phyloP scores from a whole-genome alignment of 495 filamentous ascomycete species.

The Lasiosphaeris hirsuta region DNA sequence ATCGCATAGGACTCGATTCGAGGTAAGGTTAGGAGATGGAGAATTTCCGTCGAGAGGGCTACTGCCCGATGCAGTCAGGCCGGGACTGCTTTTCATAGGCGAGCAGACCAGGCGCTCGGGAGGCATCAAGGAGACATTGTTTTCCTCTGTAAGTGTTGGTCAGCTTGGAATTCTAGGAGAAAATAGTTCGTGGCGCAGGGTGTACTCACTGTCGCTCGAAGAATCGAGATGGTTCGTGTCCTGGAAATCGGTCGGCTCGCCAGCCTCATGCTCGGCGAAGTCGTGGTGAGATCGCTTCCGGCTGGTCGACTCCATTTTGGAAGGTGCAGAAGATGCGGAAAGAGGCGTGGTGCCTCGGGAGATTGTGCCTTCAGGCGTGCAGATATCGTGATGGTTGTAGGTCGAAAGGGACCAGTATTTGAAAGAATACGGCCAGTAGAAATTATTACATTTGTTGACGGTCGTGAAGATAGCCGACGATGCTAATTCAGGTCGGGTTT shows the following conservation, averaged over 20 bases:
- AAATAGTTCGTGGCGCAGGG: not conserved
- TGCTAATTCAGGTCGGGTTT: not conserved
- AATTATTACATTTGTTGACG: slow-evolving; percentile 10
- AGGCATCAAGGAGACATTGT: slow-evolving; percentile 8
- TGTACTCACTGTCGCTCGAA: slow-evolving; percentile 3
- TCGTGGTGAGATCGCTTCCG: slow-evolving; percentile 38
- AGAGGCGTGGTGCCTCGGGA: slow-evolving; percentile 33
- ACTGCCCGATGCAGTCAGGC: slow-evolving; percentile 33
- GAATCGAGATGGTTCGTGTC: not conserved
- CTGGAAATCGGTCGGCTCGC: not conserved
- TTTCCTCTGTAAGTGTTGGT: slow-evolving; percentile 19
- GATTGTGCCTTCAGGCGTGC: not conserved
- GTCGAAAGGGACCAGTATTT: not conserved
- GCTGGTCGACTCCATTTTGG: slow-evolving; percentile 29
- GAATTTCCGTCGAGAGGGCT: slow-evolving; percentile 28
- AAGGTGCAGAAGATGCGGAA: slow-evolving; percentile 34
- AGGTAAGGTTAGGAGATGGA: slow-evolving; percentile 29
- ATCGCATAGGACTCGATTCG: slow-evolving; percentile 5
- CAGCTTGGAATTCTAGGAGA: not conserved
- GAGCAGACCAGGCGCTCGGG: slow-evolving; percentile 13
- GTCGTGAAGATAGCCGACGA: slow-evolving; percentile 2
- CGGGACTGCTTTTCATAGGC: slow-evolving; percentile 29
- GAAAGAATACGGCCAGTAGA: not conserved
- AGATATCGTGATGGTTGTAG: not conserved
- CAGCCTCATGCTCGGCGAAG: slow-evolving; percentile 25